Conservation (phyloP, 176 grass and related monocot genomes). For the Oryza meridionalis region DNA sequence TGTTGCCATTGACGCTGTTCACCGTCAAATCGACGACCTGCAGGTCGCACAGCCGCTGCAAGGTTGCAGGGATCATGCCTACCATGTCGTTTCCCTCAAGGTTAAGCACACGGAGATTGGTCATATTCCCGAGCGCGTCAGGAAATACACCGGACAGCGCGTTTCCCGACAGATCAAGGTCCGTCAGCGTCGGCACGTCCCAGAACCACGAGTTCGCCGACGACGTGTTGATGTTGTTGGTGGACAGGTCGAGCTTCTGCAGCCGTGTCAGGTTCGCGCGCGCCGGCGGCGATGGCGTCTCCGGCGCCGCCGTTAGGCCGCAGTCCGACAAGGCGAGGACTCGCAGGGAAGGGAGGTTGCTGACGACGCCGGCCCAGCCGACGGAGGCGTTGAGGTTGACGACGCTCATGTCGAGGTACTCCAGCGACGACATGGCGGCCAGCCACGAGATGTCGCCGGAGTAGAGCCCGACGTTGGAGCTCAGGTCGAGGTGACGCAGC, state of each 20-base stretch:
- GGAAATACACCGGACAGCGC: not conserved
- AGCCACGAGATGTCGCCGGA: conserved; percentile 5
- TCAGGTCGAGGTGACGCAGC: conserved; percentile 8
- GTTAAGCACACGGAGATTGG: not conserved
- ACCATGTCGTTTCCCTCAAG: not conserved
- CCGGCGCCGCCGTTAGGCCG: not conserved
- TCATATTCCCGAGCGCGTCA: not conserved
- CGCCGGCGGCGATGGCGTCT: not conserved
- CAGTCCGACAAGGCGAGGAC: not conserved
- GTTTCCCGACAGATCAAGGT: conserved; percentile 28
- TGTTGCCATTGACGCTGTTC: conserved; percentile 29
- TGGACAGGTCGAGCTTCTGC: conserved; percentile 31
- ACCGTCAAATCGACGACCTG: conserved; percentile 4
- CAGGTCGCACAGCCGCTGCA: not conserved
- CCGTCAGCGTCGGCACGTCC: not conserved
- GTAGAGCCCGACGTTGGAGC: not conserved
- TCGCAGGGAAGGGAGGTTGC: not conserved
- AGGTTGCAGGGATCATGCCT: not conserved
- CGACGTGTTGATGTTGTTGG: conserved; percentile 3
- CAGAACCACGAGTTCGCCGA: conserved; percentile 41
- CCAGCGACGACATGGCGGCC: not conserved
- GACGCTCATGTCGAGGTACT: conserved; percentile 11
- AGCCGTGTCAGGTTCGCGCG: conserved; percentile 12
- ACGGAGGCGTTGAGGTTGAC: conserved; percentile 8
- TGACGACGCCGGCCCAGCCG: not conserved